Evolutionary conservation across 140 eudicot species (phyloP), one percentile per base, ranked within the genome.

Genomic region (Anethum foeniculum): DNA sequence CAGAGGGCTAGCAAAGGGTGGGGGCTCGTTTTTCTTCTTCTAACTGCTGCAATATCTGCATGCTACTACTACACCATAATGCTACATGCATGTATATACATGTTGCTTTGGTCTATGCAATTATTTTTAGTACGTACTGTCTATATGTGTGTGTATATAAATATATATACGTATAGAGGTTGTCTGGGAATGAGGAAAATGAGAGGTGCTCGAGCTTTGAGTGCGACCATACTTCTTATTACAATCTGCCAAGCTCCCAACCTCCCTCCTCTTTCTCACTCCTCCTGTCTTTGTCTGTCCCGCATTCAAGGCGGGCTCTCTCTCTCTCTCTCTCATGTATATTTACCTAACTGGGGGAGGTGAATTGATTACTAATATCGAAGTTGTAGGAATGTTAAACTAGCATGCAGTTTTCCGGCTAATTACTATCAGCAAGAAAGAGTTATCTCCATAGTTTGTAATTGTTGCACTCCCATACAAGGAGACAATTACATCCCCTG

Each of bases 201-300:
- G 80, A n/a, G 80, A 28, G 43, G 62, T 77, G n/a, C 32, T 74
- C 32, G 19, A 77, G 16, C 64, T 16, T 47, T 74, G 88, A 85
- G 60, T 56, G 83, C n/a, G 88, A 85, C 88, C 81, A 81, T 74
- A 85, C 88, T 62, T 62, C 27, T 9, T 80, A 48, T 80, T 47
- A 67, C 82, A 67, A 58, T 62, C 83, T 78, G 82, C 76, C 77
- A 80, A 68, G 0, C 41, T 39, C 82, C 76, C 28, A n/a, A 48
- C 75, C 27, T 14, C 76, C 64, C 34, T 36, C 43, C 27, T 21
- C 64, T 16, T 15, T 14, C 58, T 51, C 64, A n/a, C 68, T 23
- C 54, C 79, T 75, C 67, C 79, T 79, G 88, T 79, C 88, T 68
- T 58, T 82, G 85, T 85, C 86, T 85, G 83, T 77, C 84, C 82